Conservation (phyloP, 305 asterid genomes). For the Fraxinus albicans region DNA sequence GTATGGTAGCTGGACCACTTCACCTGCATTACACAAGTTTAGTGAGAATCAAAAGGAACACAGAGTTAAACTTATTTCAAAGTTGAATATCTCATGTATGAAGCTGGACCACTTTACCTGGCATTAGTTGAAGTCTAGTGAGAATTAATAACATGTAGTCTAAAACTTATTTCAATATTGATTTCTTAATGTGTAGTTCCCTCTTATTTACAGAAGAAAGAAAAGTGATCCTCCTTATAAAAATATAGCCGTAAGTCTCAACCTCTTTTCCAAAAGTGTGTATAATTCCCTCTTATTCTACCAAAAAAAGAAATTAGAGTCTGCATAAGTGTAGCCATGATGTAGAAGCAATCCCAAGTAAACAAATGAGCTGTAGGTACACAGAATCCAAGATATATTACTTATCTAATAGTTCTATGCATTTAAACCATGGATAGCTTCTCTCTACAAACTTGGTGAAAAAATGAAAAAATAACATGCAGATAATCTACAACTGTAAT, state of each 20-base stretch:
- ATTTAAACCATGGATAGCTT: neutral
- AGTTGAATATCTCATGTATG: neutral
- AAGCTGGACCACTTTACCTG: neutral
- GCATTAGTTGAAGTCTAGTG: neutral
- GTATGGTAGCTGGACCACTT: slow-evolving; percentile 56
- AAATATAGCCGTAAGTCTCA: neutral
- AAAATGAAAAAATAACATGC: neutral
- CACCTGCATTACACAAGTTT: slow-evolving; percentile 43
- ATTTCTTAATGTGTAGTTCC: neutral
- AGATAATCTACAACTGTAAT: neutral
- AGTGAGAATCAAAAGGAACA: slow-evolving; percentile 23
- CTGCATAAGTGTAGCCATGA: neutral
- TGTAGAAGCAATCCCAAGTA: neutral
- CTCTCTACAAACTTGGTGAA: neutral
- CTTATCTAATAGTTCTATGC: neutral
- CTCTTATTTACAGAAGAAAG: neutral
- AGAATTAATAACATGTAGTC: neutral
- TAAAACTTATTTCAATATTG: neutral
- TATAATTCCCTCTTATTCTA: neutral
- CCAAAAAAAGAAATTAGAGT: neutral
- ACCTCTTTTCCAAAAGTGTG: neutral
- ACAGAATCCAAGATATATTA: neutral
- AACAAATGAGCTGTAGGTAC: neutral
- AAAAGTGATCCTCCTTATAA: neutral
- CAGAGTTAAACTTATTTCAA: neutral